Conservation (phyloP, 306 rosid genomes). For the Cucurbita argyrosperma region DNA sequence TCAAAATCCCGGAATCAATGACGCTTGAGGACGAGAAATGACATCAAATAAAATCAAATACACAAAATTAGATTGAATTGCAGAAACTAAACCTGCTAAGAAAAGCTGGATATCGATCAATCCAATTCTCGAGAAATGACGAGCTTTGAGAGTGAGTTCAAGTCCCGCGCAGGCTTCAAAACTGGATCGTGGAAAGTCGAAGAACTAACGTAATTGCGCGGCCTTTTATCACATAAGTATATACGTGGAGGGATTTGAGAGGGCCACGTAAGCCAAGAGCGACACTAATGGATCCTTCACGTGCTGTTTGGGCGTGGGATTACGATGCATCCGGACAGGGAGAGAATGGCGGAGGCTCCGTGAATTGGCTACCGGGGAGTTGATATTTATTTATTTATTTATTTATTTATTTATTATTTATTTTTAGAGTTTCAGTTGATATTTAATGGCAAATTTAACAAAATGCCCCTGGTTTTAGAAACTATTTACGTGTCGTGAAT, state of each 20-base stretch:
- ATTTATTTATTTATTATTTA: not conserved
- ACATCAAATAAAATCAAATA: not conserved
- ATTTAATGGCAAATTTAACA: not conserved
- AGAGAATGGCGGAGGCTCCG: conserved; percentile 1
- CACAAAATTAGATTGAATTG: not conserved
- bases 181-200: not conserved
- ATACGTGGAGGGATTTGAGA: not conserved
- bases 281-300: conserved; percentile 1
- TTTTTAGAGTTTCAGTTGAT: not conserved
- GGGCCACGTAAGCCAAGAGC: not conserved
- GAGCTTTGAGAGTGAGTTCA: not conserved
- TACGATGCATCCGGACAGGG: not conserved
- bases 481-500: not conserved
- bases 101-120: not conserved
- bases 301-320: not conserved
- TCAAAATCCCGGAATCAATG: not conserved
- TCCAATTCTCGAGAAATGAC: not conserved
- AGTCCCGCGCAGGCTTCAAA: not conserved
- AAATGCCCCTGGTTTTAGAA: not conserved
- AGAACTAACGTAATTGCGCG: not conserved
- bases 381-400: not conserved
- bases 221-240: not conserved
- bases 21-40: not conserved
- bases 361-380: not conserved
- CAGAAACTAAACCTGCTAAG: not conserved